Evolutionary conservation across 2,329 filamentous ascomycete genomes (phyloP), one percentile per base, ranked within the genome.

Genomic region (Thyridium curvatum): DNA sequence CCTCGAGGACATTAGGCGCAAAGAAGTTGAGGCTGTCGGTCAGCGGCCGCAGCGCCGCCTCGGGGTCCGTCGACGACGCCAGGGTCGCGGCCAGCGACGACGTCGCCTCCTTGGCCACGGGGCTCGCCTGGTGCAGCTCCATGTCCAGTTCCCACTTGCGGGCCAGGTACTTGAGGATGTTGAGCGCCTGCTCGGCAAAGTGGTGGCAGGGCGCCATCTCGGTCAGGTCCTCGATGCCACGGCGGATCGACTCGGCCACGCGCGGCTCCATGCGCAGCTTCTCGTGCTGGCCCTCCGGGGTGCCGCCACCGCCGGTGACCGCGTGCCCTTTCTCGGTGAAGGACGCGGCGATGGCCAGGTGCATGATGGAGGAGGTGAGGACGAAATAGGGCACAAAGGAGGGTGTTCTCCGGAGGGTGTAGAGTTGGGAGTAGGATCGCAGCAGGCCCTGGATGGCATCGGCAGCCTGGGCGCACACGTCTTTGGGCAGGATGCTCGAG

Each of bases 371-470:
- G 0, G 74, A 74, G 1, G 74, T 78, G 8, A 79, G 56, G n/a
- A 78, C 74, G 48, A 79, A 79, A 43, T 79, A 79, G 0, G 75
- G 75, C 1, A 79, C 74, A 46, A 79, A 79, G 0, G 74, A 77
- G 2, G 75, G 75, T 10, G 75, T 79, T 12, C 73, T 60, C n/a
- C 68, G 65, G 13, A 79, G 55, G 0, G 74, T 78, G 46, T 79
- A 79, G 1, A 79, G 61, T 38, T 74, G 72, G 4, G 74, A 72
- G 47, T 79, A 79, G 3, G 74, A 79, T 8, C 64, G 65, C 3
- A 75, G 51, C 3, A 79, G 64, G 2, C 70, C 67, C 44, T 77
- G 73, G 14, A 79, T 79, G 18, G 74, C 74, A 43, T 78, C 73
- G 21, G 75, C 74, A 2, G 75, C 75, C 46, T 79, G 74, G 3